Conservation (phyloP, 176 grass and related monocot genomes). For the Alopecurus myosuroides region DNA sequence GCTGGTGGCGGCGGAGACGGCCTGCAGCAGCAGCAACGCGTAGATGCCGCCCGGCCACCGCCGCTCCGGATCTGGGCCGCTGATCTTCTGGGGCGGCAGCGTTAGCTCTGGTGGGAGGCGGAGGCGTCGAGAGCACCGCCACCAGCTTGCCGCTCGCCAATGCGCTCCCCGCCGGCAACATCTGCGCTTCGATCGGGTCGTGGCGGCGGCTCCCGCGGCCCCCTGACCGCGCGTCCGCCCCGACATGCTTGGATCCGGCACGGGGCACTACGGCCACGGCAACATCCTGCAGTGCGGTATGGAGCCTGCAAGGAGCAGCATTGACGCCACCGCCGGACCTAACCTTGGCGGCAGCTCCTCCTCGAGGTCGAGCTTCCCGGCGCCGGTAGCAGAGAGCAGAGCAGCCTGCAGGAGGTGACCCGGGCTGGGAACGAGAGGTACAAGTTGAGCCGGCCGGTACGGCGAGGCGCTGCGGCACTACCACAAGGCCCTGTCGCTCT, state of each 20-base stretch:
- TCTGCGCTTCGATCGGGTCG: slow-evolving; percentile 38
- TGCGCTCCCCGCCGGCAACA: slow-evolving; percentile 68
- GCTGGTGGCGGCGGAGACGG: slow-evolving; percentile 33
- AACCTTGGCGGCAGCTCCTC: neutral
- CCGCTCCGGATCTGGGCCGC: slow-evolving; percentile 40
- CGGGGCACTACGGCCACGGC: slow-evolving; percentile 26
- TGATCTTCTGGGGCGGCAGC: slow-evolving; percentile 43
- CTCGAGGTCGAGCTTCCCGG: slow-evolving; percentile 24
- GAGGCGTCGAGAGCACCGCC: slow-evolving; percentile 38
- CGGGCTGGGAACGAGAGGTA: slow-evolving; percentile 60
- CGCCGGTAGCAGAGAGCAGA: neutral
- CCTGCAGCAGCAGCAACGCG: neutral
- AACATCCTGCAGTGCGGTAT: slow-evolving; percentile 47
- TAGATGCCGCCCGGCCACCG: slow-evolving; percentile 30
- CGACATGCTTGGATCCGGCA: neutral
- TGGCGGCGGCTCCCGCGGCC: neutral
- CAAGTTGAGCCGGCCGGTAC: slow-evolving; percentile 51
- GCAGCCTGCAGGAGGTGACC: slow-evolving; percentile 36
- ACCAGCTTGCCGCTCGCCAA: slow-evolving; percentile 50
- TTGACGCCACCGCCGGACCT: neutral
- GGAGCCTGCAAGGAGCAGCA: neutral
- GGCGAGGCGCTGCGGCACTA: slow-evolving; percentile 58
- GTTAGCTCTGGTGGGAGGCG: slow-evolving; percentile 5
- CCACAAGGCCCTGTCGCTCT: slow-evolving; percentile 43
- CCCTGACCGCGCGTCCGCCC: neutral